Conservation (phyloP, 2,329 filamentous ascomycete species). For the Clonostachys sp. region DNA sequence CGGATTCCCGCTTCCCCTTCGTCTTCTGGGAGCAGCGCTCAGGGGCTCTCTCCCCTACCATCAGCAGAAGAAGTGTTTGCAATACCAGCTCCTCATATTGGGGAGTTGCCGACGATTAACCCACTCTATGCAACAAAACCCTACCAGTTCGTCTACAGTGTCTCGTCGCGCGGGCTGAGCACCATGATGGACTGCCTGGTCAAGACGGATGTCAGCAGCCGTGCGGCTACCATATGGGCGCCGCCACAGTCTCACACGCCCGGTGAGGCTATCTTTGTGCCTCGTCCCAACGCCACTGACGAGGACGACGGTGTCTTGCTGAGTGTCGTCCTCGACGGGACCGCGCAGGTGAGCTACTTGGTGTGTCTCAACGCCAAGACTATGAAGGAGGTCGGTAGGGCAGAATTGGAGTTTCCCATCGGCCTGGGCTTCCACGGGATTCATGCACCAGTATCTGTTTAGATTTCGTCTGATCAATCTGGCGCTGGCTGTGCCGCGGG, state of each 20-base stretch:
- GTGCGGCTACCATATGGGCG: conserved; percentile 51
- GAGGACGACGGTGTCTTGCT: conserved; percentile 63
- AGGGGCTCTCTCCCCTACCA: background rate
- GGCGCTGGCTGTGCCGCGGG: too few relatives aligned
- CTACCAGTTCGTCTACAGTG: conserved; percentile 58
- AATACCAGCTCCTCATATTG: conserved; percentile 47
- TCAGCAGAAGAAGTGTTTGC: conserved; percentile 28
- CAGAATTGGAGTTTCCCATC: conserved; percentile 56
- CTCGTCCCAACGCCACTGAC: conserved; percentile 28
- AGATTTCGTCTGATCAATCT: too few relatives aligned
- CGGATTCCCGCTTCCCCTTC: conserved; percentile 16
- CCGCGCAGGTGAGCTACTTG: conserved; percentile 56
- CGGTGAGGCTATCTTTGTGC: conserved; percentile 65
- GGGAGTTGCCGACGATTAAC: conserved; percentile 66
- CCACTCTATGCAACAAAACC: conserved; percentile 42
- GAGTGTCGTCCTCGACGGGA: conserved; percentile 60
- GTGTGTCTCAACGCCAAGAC: conserved; percentile 59
- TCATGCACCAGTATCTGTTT: conserved; percentile 23
- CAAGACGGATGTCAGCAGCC: conserved; percentile 59
- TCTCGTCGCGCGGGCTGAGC: conserved; percentile 50
- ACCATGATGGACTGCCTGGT: conserved; percentile 58
- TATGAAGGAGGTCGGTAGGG: conserved; percentile 60
- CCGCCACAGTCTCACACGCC: conserved; percentile 56
- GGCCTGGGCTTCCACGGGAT: conserved; percentile 62
- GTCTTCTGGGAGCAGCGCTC: background rate